Evolutionary conservation across 2,329 filamentous ascomycete species (phyloP).

Genomic region (Chaetomiaceae sp.): DNA sequence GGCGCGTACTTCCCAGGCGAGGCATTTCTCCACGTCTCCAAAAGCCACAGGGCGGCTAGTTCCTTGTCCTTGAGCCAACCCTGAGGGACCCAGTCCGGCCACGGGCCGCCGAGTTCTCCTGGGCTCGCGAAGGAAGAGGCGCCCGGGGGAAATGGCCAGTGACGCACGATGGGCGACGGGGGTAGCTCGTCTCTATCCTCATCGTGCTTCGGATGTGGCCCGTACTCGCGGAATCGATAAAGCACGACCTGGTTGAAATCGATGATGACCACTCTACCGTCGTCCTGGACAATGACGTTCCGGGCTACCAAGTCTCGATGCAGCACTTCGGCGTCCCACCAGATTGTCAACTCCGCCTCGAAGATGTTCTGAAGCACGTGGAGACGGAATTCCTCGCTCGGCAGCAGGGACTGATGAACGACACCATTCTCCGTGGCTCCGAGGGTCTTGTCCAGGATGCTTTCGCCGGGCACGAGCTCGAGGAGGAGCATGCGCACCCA

Average conservation of each 20-base stretch:
- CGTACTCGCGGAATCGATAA: neutral
- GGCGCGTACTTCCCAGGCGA: neutral
- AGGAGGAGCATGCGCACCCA: constrained; percentile 13
- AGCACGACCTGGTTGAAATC: constrained; percentile 2
- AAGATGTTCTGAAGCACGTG: neutral
- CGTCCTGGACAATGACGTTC: constrained; percentile 1
- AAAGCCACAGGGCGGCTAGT: neutral
- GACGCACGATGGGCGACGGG: neutral
- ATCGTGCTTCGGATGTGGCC: neutral
- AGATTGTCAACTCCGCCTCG: constrained; percentile 3
- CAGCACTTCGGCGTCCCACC: neutral
- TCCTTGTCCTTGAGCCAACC: neutral
- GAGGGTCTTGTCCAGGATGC: neutral
- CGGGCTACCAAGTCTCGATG: neutral
- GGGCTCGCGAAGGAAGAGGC: neutral
- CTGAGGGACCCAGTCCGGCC: constrained; percentile 1
- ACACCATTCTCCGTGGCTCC: neutral
- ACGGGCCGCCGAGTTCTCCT: neutral
- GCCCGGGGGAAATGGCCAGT: neutral
- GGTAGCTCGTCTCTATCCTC: neutral
- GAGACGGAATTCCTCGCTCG: neutral
- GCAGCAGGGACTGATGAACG: neutral
- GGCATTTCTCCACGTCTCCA: constrained; percentile 3
- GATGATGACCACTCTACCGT: constrained; percentile 1
- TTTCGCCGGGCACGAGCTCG: constrained; percentile 6